Evolutionary conservation across 208 protist species (phyloP).

Genomic region (Acanthamoeba healyi): DNA sequence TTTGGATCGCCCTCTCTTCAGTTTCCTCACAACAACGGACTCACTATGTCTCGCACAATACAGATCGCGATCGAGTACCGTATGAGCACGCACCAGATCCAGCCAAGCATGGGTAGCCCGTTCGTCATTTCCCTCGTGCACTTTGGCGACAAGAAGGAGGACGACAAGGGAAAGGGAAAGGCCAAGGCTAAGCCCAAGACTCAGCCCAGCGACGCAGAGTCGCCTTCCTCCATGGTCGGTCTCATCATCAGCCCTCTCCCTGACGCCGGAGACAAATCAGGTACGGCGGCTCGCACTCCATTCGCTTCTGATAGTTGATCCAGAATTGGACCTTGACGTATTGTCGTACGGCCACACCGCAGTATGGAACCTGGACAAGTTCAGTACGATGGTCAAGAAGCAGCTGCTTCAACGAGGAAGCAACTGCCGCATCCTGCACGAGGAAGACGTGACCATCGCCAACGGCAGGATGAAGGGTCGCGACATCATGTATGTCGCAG

Average conservation of each 20-base stretch:
- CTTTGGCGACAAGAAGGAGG: slow-evolving; percentile 18
- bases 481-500: neutral
- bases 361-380: slow-evolving; percentile 49
- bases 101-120: neutral
- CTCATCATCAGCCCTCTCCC: slow-evolving; percentile 35
- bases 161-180: neutral
- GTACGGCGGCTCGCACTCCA: neutral
- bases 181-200: neutral
- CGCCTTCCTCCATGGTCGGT: slow-evolving; percentile 20
- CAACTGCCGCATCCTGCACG: slow-evolving; percentile 30
- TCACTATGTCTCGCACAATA: neutral
- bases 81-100: neutral
- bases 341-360: no score
- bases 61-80: slow-evolving; percentile 19
- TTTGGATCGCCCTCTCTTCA: neutral
- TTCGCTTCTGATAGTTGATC: no score
- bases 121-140: slow-evolving; percentile 22
- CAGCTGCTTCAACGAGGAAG: neutral
- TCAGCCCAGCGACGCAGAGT: neutral
- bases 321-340: no score
- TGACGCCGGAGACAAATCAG: neutral
- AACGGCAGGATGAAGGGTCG: slow-evolving; percentile 36
- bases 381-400: slow-evolving; percentile 20
- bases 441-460: slow-evolving; percentile 9
- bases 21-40: neutral